Conservation (phyloP, 176 grass and related monocot species). For the Musa troglodytarum region DNA sequence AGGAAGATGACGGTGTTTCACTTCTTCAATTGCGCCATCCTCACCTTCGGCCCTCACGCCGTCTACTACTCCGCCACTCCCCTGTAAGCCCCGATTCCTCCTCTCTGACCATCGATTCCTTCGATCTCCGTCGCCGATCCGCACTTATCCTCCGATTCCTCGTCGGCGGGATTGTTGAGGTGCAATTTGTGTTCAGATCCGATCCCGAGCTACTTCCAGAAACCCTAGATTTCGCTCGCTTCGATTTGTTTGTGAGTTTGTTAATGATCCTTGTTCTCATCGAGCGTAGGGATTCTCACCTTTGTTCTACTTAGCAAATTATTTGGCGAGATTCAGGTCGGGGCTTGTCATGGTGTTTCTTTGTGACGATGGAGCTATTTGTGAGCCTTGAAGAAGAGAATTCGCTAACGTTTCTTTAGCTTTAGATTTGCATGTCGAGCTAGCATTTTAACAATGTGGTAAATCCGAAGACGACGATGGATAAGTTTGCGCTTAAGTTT, state of each 20-base stretch:
- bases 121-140: background rate
- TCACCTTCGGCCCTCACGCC: conserved; percentile 94
- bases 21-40: conserved; percentile 95
- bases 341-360: background rate
- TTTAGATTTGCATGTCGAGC: too few relatives aligned
- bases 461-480: too few relatives aligned
- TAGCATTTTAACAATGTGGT: too few relatives aligned
- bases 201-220: background rate
- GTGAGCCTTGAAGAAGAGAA: background rate
- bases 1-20: conserved; percentile 87
- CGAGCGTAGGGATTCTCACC: background rate
- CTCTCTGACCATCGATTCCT: too few relatives aligned
- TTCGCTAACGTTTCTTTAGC: background rate
- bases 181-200: background rate
- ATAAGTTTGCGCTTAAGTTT: too few relatives aligned
- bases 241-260: background rate
- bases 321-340: background rate
- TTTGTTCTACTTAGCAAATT: background rate
- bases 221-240: background rate
- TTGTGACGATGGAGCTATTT: background rate
- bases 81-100: conserved; percentile 30
- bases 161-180: background rate
- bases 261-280: too few relatives aligned
- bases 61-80: conserved; percentile 99
- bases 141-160: background rate